Base-by-base conservation (phyloP, 169 alveolate genomes). In the Cyclospora cayetanensis region DNA sequence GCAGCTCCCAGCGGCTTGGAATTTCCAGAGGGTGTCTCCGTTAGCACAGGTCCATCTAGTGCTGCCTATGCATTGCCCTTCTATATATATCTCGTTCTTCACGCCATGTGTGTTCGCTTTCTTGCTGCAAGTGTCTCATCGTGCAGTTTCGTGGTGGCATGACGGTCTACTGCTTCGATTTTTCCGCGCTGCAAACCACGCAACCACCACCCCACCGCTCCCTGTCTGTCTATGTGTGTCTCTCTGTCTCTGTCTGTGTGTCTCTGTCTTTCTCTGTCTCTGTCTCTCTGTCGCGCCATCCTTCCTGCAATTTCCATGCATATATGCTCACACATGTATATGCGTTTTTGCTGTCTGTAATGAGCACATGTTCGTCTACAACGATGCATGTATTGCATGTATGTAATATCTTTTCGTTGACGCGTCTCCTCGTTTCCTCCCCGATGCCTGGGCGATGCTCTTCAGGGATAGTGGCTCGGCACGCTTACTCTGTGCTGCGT, bases 401-500 rank as follows among this genome's bases (percentile, higher is more conserved):
- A 18, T 50, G 25, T 66, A 34, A 25, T 4, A 27, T 25, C 34
- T 15, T 15, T 15, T 39, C 53, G 34, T 39, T 72, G 12, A 11
- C 60, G 9, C 60, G 60, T 50, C 60, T 50, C 60, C 18, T 50
- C 60, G 9, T 18, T 9, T 50, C 60, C 39, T 0, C 31, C 2
- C 37, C 50, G 22, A 4, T 34, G 31, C 46, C 34, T 25, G 37
- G 15, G 37, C 74, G 1, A 9, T 15, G 12, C 74, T 46, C 31
- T 37, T 9, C 74, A 70, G 97, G 97, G 2, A 95, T 97, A 52
- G 98, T 97, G 18, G 95, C 97, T 18, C 91, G 96, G 82, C 98
- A 97, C 83, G 98, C 98, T n/a, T 97, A 97, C 93, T 95, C 96
- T 41, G 95, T 97, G 72, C 82, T 97, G 55, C 93, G 95, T 70